Evolutionary conservation across 1,284 basidiomycete genomes (phyloP).

Genomic region (Chalciporus sp.): DNA sequence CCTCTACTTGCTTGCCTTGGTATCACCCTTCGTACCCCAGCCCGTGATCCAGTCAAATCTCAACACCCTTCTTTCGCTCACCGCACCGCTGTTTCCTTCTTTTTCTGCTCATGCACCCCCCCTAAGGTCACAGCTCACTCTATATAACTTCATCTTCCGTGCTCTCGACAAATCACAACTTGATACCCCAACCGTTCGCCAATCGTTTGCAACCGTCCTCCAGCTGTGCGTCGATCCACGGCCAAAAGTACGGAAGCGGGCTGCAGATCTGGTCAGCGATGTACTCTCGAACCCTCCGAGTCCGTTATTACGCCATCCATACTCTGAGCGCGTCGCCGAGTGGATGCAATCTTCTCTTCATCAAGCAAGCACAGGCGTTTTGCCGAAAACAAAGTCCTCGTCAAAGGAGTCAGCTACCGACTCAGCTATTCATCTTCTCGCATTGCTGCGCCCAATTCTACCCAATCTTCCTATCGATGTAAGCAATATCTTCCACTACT

Average conservation of each 20-base stretch:
- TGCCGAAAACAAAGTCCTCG: slow-evolving; percentile 57
- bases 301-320: slow-evolving; percentile 83
- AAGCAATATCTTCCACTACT: slow-evolving; percentile 31
- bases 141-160: slow-evolving; percentile 70
- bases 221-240: slow-evolving; percentile 85
- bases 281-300: slow-evolving; percentile 75
- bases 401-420: slow-evolving; percentile 68
- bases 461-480: slow-evolving; percentile 68
- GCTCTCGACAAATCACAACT: slow-evolving; percentile 74
- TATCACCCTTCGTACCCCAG: slow-evolving; percentile 74
- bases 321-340: slow-evolving; percentile 76
- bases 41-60: slow-evolving; percentile 73
- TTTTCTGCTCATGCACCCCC: slow-evolving; percentile 67
- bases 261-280: slow-evolving; percentile 83
- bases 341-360: slow-evolving; percentile 75
- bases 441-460: slow-evolving; percentile 69
- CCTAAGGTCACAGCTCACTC: slow-evolving; percentile 73
- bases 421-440: slow-evolving; percentile 79
- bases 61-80: slow-evolving; percentile 64
- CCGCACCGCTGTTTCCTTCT: slow-evolving; percentile 76
- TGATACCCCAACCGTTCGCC: slow-evolving; percentile 68
- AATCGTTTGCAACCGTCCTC: slow-evolving; percentile 78
- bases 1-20: slow-evolving; percentile 87
- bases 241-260: slow-evolving; percentile 93
- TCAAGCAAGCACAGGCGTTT: slow-evolving; percentile 65